Conservation (phyloP, 2,329 filamentous ascomycete genomes). For the Phyllosticta paracitricarpa region DNA sequence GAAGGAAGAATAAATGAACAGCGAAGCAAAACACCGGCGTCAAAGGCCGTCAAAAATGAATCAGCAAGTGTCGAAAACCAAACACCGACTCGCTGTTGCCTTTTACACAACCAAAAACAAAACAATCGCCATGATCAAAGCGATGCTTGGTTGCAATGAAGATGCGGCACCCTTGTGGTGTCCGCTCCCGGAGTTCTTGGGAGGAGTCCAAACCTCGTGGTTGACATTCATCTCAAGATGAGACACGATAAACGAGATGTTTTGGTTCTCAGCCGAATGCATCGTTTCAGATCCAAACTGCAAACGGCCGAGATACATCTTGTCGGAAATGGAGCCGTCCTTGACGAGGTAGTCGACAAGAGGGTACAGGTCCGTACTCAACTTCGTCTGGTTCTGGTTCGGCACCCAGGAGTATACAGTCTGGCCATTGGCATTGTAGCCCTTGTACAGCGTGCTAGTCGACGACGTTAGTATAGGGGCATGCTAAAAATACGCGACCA, state of each 20-base stretch:
- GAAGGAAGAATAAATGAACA: no score
- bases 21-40: no score
- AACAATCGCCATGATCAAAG: not conserved
- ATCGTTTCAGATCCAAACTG: constrained; percentile 12
- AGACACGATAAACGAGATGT: constrained; percentile 9
- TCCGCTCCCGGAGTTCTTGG: not conserved
- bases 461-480: not conserved
- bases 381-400: not conserved
- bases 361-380: constrained; percentile 8
- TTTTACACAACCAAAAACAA: not conserved
- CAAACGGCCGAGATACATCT: constrained; percentile 8
- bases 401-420: constrained; percentile 10
- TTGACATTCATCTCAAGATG: constrained; percentile 6
- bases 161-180: not conserved
- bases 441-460: constrained; percentile 7
- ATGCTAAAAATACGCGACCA: not conserved
- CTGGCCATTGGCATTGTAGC: constrained; percentile 9
- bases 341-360: constrained; percentile 6
- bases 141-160: not conserved
- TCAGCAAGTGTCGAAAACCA: no score
- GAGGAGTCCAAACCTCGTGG: not conserved
- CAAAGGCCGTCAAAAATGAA: no score
- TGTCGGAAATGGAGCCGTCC: not conserved
- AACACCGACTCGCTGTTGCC: no score
- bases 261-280: constrained; percentile 2